These are phyloP conservation scores for Citrullus colocynthis DNA, from an alignment of 306 rosid genomes.

Conservation along the genomic window DNA sequence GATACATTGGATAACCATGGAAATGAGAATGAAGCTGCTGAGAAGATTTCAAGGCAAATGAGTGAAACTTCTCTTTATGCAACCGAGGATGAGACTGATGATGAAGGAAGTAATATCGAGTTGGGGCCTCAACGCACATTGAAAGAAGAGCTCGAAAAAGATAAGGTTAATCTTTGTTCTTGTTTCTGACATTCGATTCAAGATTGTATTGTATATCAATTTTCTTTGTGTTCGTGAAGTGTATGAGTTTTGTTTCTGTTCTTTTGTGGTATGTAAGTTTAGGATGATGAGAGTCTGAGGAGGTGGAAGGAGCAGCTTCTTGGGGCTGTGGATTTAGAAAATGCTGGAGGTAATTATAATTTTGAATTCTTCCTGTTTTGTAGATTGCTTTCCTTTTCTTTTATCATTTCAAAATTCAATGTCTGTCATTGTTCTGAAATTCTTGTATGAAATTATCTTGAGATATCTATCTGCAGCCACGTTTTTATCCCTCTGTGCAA, in stretches of 20 bases:
- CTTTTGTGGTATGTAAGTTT: not conserved
- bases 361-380: not conserved
- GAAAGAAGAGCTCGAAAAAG: constrained; percentile 41
- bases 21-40: constrained; percentile 11
- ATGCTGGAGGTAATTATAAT: constrained; percentile 23
- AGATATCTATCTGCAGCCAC: not conserved
- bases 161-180: constrained; percentile 20
- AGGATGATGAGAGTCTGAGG: constrained; percentile 48
- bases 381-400: no score
- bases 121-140: constrained; percentile 45
- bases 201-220: not conserved
- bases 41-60: constrained; percentile 11
- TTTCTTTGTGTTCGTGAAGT: not conserved
- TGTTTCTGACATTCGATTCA: not conserved
- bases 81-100: constrained; percentile 33
- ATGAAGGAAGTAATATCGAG: constrained; percentile 23
- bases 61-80: constrained; percentile 20
- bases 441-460: not conserved
- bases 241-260: not conserved
- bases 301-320: constrained; percentile 53
- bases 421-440: not conserved
- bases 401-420: not conserved
- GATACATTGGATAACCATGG: constrained; percentile 11
- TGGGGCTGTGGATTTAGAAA: constrained; percentile 39
- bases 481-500: not conserved